Percentiles rank a stretch among this genome's conserved stretches.
Conservation (phyloP, 2,329 filamentous ascomycete species). For the Paecilomyces sp. region DNA sequence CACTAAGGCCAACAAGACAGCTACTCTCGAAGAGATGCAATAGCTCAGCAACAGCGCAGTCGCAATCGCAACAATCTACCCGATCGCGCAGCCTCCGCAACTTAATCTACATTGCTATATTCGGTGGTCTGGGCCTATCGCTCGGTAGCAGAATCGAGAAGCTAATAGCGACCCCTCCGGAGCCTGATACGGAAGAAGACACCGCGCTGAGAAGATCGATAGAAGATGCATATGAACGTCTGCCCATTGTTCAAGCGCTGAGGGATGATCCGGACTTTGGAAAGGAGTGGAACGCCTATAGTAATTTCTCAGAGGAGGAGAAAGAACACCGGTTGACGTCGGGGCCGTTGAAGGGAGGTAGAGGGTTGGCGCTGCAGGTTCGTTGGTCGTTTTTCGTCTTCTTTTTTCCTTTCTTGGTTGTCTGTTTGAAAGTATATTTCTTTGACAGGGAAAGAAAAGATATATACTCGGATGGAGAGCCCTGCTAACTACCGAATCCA, state of each 20-base stretch:
- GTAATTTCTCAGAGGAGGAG: conserved; percentile 26
- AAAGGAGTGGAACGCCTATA: conserved; percentile 30
- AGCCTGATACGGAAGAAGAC: conserved; percentile 30
- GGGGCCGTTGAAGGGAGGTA: conserved; percentile 32
- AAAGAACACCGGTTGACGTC: conserved; percentile 29
- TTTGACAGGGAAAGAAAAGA: neutral
- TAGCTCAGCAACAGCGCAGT: neutral
- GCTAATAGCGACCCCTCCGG: conserved; percentile 15
- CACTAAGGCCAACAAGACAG: neutral
- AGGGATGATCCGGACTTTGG: conserved; percentile 31
- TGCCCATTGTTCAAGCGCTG: conserved; percentile 31
- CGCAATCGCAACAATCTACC: conserved; percentile 11
- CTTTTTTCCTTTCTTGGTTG: neutral
- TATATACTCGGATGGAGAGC: neutral
- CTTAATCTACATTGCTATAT: conserved; percentile 25
- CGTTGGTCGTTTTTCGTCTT: conserved; percentile 8
- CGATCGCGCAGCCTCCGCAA: conserved; percentile 25
- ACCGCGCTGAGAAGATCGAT: conserved; percentile 20
- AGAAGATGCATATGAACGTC: conserved; percentile 21
- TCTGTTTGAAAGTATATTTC: neutral
- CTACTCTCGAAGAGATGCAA: neutral
- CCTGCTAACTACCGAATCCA: neutral
- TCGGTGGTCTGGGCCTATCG: conserved; percentile 24
- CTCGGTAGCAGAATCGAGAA: conserved; percentile 17
- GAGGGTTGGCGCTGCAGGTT: conserved; percentile 35